Evolutionary conservation across 441 rosid species (phyloP), one percentile per base, ranked within the genome.

Genomic region (Adansonia grandidieri): DNA sequence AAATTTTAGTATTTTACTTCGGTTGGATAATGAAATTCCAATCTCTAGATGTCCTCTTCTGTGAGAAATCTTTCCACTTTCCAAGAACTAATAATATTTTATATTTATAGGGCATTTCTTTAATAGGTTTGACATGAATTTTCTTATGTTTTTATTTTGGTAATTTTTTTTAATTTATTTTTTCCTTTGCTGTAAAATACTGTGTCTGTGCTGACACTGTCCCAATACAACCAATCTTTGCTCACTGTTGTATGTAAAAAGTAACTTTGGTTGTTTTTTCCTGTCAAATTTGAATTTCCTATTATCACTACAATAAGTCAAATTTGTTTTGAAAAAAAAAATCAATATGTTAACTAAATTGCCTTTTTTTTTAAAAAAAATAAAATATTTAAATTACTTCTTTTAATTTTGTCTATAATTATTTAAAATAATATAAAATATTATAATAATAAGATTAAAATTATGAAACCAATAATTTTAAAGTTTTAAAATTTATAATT

Each of bases 21-120:
- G 66, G 66, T 61, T 63, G 44, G 77, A 13, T 76, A 79, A 37
- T 54, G 80, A 53, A 75, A 81, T 85, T 77, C 84, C 83, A 83
- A 86, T 80, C 84, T 86, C 80, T 40, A 82, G 80, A 77, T 66
- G 86, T 71, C 85, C 76, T 73, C 84, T 79, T 58, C 71, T 67
- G 85, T 45, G 48, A 71, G 74, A 84, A 85, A 84, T 71, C 79
- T 77, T 85, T 53, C 86, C 90, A 84, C 86, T 87, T 85, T 69
- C 85, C 87, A 79, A 85, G 71, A 71, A 71, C 76, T 77, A 78
- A 53, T 53, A 15, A 51, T 71, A 15, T 71, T 71, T 53, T 71
- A 71, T 15, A 24, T 32, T n/a, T 32, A 9, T 1, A 20, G 19
- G 8, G 47, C 32, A 71, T 32, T 37, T 37, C 11, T 54, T 54